Evolutionary conservation across 106 monocot genomes (phyloP).

Genomic region (Vanilla planifolia): DNA sequence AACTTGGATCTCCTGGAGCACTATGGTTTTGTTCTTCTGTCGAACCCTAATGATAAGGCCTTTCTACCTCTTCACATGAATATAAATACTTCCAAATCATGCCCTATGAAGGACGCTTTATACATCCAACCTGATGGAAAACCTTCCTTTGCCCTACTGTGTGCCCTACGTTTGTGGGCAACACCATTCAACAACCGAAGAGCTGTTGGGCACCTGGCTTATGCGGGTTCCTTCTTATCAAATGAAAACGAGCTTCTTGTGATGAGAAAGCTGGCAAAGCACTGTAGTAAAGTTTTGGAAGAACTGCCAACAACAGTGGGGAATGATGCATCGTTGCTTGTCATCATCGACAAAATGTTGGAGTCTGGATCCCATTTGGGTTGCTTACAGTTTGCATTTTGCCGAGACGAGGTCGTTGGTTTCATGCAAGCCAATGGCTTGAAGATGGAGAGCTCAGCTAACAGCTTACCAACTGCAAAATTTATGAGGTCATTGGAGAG

Average conservation of each 20-base stretch:
- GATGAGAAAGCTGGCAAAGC: conserved; percentile 57
- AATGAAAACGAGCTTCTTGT: conserved; percentile 56
- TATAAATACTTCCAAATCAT: conserved; percentile 26
- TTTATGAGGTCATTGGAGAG: conserved; percentile 48
- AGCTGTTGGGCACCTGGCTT: conserved; percentile 30
- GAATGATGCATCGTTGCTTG: conserved; percentile 34
- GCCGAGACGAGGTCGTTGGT: conserved; percentile 19
- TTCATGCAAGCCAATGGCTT: conserved; percentile 35
- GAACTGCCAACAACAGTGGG: conserved; percentile 32
- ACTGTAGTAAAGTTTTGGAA: conserved; percentile 31
- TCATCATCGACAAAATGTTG: conserved; percentile 27
- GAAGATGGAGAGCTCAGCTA: not conserved
- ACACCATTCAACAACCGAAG: conserved; percentile 48
- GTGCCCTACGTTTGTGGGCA: conserved; percentile 60
- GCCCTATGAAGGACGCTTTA: conserved; percentile 66
- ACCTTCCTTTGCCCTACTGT: conserved; percentile 75
- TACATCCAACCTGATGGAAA: conserved; percentile 79
- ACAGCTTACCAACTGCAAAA: conserved; percentile 21
- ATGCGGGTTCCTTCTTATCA: conserved; percentile 57
- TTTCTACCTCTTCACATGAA: conserved; percentile 44
- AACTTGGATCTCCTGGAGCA: conserved; percentile 95
- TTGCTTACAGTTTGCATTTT: not conserved
- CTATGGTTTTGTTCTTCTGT: conserved; percentile 75
- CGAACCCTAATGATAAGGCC: conserved; percentile 77
- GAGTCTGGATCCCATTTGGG: conserved; percentile 8